Evolutionary conservation across 441 rosid genomes (phyloP), one percentile per base, ranked within the genome.

Genomic region (Populus tomentosa): DNA sequence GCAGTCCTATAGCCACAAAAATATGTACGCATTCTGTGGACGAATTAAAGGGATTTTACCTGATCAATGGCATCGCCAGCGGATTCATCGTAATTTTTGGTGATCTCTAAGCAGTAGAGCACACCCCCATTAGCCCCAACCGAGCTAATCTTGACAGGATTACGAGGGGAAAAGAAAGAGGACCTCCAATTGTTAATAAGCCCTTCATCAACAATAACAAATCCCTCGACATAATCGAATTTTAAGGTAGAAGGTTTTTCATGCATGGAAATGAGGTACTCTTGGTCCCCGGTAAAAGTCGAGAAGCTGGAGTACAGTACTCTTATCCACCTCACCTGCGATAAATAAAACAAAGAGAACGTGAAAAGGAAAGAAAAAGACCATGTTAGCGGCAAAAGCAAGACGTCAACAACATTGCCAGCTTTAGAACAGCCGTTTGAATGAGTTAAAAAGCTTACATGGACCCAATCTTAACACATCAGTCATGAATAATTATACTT

Each of bases 181-280:
- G 98, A 95, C 70, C 98, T 90, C 98, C 98, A 95, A 76, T 92
- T 95, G 79, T 95, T 95, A 62, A 92, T 90, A n/a, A 93, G 92
- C 7, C 97, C 98, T 84, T 93, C 96, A 50, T 91, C 94, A 2
- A 91, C 98, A 35, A 93, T 90, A 38, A 95, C 98, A 86, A 95
- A 95, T 8, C 98, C 98, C 80, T 95, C 98, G 4, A 95, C 94
- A 78, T 95, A 95, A 80, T 93, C 98, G 80, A 95, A 95, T 78
- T 92, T 93, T 28, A 77, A 78, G 76, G 59, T 38, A 2, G 76
- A 69, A 71, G 86, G 82, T 38, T 77, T 68, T 64, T 75, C 89
- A 75, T 92, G 87, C 86, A 91, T 73, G 0, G 98, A 90, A 76
- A 92, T 89, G 16, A 95, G 89, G 76, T 88, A 84, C 70, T 95